Base-by-base conservation (phyloP, 2,329 filamentous ascomycete genomes). In the Tolypocladium sp. region DNA sequence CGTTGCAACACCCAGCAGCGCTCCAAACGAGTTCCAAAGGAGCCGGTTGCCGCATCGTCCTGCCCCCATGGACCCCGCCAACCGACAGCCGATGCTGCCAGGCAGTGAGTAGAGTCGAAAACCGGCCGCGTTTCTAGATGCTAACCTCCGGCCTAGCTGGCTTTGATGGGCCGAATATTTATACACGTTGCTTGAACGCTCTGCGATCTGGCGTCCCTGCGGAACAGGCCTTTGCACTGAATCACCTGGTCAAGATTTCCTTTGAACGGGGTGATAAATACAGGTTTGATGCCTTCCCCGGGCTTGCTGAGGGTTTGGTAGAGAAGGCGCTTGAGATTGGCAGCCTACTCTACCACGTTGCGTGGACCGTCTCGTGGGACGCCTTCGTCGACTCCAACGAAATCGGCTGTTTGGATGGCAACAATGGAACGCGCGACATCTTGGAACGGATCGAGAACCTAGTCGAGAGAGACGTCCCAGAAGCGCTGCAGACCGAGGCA, bases 181-280 rank as follows among this genome's bases (percentile, higher is more conserved):
- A 97, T 69, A 88, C 93, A 55, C 87, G 92, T 51, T 95, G 91
- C 63, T 82, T 96, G 42, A 87, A 92, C 65, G 88, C 92, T 5
- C 77, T 99, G 33, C 89, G 90, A 62, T 96, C 91, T 17, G 85
- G 85, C 2, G 84, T 96, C 33, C 82, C 83, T 4, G 82, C 87
- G 15, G 93, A 99, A 70, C 89, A 97, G 67, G 87, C 91, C n/a
- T 97, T 95, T 74, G 93, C 92, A 0, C 78, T 97, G 13, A 91
- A 96, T 67, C 93, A 97, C 67, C 77, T 97, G 4, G 92, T 97
- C 61, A 96, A 96, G 71, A 97, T 97, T 35, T 97, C 92, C 0
- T 94, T 88, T 69, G 92, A 97, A 72, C 85, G 92, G 51, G 93
- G 93, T 53, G 94, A 97, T 71, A 96, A 96, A 73, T 97, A 96